Evolutionary conservation across 1,139 yeast species (phyloP).

Genomic region (Yamadazyma dushanensis): DNA sequence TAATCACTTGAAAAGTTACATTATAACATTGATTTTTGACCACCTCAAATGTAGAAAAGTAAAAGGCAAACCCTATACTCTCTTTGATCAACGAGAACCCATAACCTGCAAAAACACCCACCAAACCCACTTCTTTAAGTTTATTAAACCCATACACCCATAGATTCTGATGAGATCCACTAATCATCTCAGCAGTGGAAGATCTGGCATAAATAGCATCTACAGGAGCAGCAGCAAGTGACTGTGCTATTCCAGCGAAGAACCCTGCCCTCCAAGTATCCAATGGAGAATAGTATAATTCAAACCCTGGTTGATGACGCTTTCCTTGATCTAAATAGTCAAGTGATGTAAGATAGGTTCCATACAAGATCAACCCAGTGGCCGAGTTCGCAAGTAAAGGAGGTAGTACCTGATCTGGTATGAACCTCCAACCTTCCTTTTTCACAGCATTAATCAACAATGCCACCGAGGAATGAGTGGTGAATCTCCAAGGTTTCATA

Average conservation of each 20-base stretch:
- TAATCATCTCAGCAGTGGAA: slow-evolving; percentile 68
- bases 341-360: slow-evolving; percentile 66
- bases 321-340: slow-evolving; percentile 25
- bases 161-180: slow-evolving; percentile 66
- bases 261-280: slow-evolving; percentile 83
- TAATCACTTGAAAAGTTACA: slow-evolving; percentile 58
- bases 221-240: slow-evolving; percentile 91
- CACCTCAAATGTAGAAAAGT: slow-evolving; percentile 83
- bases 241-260: slow-evolving; percentile 82
- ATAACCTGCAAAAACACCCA: slow-evolving; percentile 90
- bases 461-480: slow-evolving; percentile 78
- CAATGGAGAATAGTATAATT: slow-evolving; percentile 27
- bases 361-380: slow-evolving; percentile 81
- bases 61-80: slow-evolving; percentile 81
- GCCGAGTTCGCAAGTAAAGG: slow-evolving; percentile 86
- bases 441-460: slow-evolving; percentile 68
- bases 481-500: slow-evolving; percentile 61
- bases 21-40: slow-evolving; percentile 68
- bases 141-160: slow-evolving; percentile 77
- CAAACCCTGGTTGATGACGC: slow-evolving; percentile 9
- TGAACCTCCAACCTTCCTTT: slow-evolving; percentile 82
- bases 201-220: slow-evolving; percentile 89
- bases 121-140: slow-evolving; percentile 68
- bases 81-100: slow-evolving; percentile 76
- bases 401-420: slow-evolving; percentile 82